Base-by-base conservation (phyloP, 768 basidiomycete genomes). In the Tricholoma sp. region DNA sequence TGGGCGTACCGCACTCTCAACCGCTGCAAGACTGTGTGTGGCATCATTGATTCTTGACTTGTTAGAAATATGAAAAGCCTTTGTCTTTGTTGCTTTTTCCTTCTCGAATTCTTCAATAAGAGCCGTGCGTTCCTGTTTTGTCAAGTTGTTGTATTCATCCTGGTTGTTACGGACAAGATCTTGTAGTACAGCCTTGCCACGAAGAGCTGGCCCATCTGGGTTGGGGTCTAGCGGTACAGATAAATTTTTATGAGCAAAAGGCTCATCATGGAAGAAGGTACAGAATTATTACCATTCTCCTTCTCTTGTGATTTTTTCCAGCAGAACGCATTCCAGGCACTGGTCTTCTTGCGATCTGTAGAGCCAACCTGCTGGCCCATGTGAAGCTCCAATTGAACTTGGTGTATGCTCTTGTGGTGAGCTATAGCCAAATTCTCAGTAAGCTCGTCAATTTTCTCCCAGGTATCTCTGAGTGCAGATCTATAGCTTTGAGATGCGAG, bases 321-420 rank as follows among this genome's bases (percentile, higher is more conserved):
- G 10, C 45, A 24, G 24, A 24, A 24, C 24, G 4, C 24, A 24
- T 24, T 24, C 24, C 24, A 24, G 24, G 24, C 24, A 55, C 29
- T 61, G 6, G 54, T 50, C 52, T 59, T 59, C 42, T 44, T 50
- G 39, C 12, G 15, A 11, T 41, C 39, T 32, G 47, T 28, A 48
- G 6, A 24, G 47, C 20, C 15, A 8, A 28, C 20, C 20, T 48
- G 47, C 1, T 6, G 8, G 20, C 47, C 24, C 24, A 32, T 48
- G 47, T 48, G 31, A 32, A 48, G 47, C 20, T 48, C 47, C 47
- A 41, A n/a, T n/a, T 56, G 42, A 32, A 59, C 56, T 29, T 32
- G 59, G 29, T 39, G 29, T 1, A 57, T 34, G 45, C 55, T 56
- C 37, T 57, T 59, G 29, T 29, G 32, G 24, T 59, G 59, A 9